These are phyloP conservation scores for Erysiphe pulchra DNA, from an alignment of 2,329 filamentous ascomycete species.

Conservation along the genomic window DNA sequence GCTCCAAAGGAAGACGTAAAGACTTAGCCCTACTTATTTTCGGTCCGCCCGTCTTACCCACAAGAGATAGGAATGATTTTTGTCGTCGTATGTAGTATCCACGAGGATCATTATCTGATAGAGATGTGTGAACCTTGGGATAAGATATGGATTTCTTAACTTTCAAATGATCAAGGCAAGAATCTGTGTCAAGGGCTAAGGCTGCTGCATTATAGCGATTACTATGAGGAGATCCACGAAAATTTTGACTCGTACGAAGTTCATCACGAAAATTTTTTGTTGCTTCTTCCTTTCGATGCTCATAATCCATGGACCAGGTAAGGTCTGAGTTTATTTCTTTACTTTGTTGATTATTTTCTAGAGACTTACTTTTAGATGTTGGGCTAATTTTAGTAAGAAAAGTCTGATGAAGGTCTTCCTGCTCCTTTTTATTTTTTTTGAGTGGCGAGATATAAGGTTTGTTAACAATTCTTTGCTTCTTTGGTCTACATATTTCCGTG, in stretches of 20 bases:
- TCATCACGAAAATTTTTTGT: constrained; percentile 10
- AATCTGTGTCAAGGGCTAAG: constrained; percentile 2
- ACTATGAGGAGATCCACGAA: background rate
- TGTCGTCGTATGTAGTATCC: constrained; percentile 12
- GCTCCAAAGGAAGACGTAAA: constrained; percentile 1
- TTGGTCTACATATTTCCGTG: too few species aligned
- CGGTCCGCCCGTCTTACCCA: constrained; percentile 2
- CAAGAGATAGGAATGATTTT: constrained; percentile 4
- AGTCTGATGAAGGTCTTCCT: too few species aligned
- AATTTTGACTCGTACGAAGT: constrained; percentile 3
- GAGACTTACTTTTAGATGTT: too few species aligned
- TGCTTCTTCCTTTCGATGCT: constrained; percentile 11
- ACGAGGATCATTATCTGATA: constrained; percentile 11
- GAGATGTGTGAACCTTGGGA: constrained; percentile 3
- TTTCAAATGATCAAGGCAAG: background rate
- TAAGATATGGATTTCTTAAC: background rate
- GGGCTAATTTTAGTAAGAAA: too few species aligned
- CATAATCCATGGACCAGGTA: constrained; percentile 13
- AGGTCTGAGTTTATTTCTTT: constrained; percentile 5
- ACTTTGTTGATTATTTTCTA: background rate
- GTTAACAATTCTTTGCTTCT: too few species aligned
- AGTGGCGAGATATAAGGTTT: too few species aligned
- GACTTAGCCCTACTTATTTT: constrained; percentile 3
- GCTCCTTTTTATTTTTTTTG: too few species aligned
- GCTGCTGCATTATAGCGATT: constrained; percentile 8